Evolutionary conservation across 345 rosid genomes (phyloP), one percentile per base, ranked within the genome.

Genomic region (Citrus australasica): DNA sequence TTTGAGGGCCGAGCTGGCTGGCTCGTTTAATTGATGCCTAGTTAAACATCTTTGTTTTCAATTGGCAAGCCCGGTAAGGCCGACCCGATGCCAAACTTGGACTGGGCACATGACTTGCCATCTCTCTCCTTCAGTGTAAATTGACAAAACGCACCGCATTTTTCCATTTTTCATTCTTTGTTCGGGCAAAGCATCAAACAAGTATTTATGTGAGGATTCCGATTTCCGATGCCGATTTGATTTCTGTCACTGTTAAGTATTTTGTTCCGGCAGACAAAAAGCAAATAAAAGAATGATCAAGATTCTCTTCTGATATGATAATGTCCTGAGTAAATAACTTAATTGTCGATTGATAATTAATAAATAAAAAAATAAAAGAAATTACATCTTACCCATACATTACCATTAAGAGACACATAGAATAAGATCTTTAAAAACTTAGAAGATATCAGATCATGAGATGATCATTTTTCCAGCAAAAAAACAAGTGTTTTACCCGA

Each of bases 401-500:
- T 30, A 30, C 4, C 32, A 30, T 30, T 30, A 30, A 30, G 4
- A 30, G 32, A 30, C 32, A 30, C 32, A 0, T 30, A 0, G 4
- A 30, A 30, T 0, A 0, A 30, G 32, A 30, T 30, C 0, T 30
- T 30, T 30, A 30, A 30, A 30, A 30, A 0, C 0, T 3, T 4
- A 30, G 32, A 30, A 30, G 4, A 30, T 4, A 30, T 30, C 32
- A 30, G 0, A 30, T 30, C 4, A 30, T 30, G 30, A 28, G 28
- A 28, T 3, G 30, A 28, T 28, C 2, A 0, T 28, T 28, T 28
- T 28, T 2, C 2, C 28, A 25, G 27, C 0, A 25, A 28, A 0
- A 0, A 8, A 40, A 40, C 3, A 9, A 40, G 46, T 9, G 11
- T 9, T 40, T 2, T 7, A 40, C 13, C 3, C 0, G 14, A 40